Conservation (phyloP, 225 moss, liverwort and hornwort species). For the Climacium dendroides region DNA sequence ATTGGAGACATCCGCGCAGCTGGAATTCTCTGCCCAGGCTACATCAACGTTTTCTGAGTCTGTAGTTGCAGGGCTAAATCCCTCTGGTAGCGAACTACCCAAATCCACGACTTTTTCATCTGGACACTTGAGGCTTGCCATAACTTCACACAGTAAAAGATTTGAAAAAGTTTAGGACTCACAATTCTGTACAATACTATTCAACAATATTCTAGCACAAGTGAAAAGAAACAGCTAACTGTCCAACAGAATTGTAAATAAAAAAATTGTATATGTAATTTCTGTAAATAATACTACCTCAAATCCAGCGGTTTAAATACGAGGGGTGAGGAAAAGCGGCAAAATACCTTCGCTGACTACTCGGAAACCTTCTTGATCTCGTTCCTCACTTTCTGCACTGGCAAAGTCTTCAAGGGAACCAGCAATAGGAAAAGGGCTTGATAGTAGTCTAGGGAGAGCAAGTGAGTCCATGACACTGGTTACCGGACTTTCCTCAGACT, state of each 20-base stretch:
- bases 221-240: neutral
- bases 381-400: neutral
- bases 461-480: neutral
- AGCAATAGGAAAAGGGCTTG: conserved; percentile 7
- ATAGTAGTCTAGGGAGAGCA: conserved; percentile 1
- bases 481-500: neutral
- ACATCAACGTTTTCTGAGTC: conserved; percentile 43
- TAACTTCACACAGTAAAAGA: conserved; percentile 5
- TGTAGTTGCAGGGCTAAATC: conserved; percentile 48
- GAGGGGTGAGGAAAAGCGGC: neutral
- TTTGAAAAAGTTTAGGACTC: neutral
- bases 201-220: neutral
- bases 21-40: conserved; percentile 41
- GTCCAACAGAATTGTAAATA: neutral
- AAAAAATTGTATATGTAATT: neutral
- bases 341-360: conserved; percentile 2
- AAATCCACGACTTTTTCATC: conserved; percentile 18
- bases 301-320: neutral
- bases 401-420: neutral
- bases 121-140: neutral
- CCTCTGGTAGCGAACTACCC: conserved; percentile 36
- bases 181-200: neutral
- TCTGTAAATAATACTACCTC: neutral
- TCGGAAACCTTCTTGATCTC: neutral
- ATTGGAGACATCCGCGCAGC: conserved; percentile 1